These are phyloP conservation scores for Pythium apleroticum DNA, from an alignment of 352 stramenopile species.

Conservation along the genomic window DNA sequence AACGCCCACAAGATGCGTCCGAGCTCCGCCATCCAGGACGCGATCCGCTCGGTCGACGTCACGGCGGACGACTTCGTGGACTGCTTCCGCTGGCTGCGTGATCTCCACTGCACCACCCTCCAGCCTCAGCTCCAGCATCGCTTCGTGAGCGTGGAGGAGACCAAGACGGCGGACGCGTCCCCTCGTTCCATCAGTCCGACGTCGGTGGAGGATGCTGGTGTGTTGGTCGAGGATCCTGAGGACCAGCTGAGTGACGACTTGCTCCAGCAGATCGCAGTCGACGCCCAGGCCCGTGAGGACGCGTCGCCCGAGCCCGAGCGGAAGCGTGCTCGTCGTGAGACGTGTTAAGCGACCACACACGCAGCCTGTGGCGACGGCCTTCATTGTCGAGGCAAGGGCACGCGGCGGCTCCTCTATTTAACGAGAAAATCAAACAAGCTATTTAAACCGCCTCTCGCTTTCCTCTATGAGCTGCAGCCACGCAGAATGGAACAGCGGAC, in stretches of 20 bases:
- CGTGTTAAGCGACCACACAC: neutral
- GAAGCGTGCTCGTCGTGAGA: constrained; percentile 22
- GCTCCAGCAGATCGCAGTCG: neutral
- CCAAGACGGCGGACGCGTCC: constrained; percentile 31
- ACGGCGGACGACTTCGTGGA: constrained; percentile 31
- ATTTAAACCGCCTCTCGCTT: constrained; percentile 5
- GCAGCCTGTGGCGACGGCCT: neutral
- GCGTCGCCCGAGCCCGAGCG: constrained; percentile 10
- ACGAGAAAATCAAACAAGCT: constrained; percentile 12
- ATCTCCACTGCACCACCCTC: constrained; percentile 26
- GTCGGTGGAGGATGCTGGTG: constrained; percentile 30
- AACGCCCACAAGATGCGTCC: constrained; percentile 33
- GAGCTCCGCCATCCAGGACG: constrained; percentile 33
- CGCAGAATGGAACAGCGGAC: too few species aligned
- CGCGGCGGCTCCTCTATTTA: constrained; percentile 5
- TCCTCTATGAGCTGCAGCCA: too few species aligned
- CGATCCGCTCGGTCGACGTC: constrained; percentile 28
- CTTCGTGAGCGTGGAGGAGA: constrained; percentile 43
- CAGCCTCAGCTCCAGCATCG: constrained; percentile 26
- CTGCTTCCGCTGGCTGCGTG: constrained; percentile 37
- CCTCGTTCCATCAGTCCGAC: constrained; percentile 40
- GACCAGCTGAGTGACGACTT: constrained; percentile 4
- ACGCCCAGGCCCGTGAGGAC: neutral
- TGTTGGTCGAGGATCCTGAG: constrained; percentile 1
- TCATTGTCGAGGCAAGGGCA: neutral